Evolutionary conservation across 148 eudicot species (phyloP), one percentile per base, ranked within the genome.

Genomic region (Cornus kousa): DNA sequence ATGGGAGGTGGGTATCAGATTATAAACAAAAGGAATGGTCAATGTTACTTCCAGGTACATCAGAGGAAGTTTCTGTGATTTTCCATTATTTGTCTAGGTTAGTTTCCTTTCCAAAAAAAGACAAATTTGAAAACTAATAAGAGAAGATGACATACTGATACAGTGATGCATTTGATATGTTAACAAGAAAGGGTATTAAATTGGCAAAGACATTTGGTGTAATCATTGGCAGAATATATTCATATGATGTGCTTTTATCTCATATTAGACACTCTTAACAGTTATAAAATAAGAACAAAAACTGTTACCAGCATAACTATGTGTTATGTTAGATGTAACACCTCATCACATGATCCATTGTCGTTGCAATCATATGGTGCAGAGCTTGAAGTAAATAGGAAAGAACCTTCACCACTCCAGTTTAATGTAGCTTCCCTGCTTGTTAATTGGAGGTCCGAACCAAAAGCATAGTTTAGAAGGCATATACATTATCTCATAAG

Each of bases 331-430:
- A 83, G 79, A 85, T 70, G 68, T 28, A 79, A 37, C 46, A 94
- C 99, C 97, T 95, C 97, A 74, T 93, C 86, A 85, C 97, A 92
- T 40, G 75, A 66, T 71, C 97, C 98, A 87, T 92, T 92, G 87
- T 94, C 98, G 50, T 74, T 39, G 81, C 97, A 89, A 82, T 92
- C 97, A 88, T 85, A 90, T 55, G 88, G 88, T 37, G 95, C 98
- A 74, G 97, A 85, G 91, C 98, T 92, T 76, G 98, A 92, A 40
- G 98, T 94, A 85, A 94, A 94, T 39, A 92, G 83, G 72, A 94
- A 91, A 72, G 88, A 87, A 68, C 98, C 98, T 68, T 91, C 87
- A 46, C 94, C 92, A 78, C 83, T 87, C 98, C 98, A 94, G 77
- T 81, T 81, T 67, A 77, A 86, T 53, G 87, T 85, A 70, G 98